Evolutionary conservation across 306 rosid genomes (phyloP).

Genomic region (Dalbergia cochinchinensis): DNA sequence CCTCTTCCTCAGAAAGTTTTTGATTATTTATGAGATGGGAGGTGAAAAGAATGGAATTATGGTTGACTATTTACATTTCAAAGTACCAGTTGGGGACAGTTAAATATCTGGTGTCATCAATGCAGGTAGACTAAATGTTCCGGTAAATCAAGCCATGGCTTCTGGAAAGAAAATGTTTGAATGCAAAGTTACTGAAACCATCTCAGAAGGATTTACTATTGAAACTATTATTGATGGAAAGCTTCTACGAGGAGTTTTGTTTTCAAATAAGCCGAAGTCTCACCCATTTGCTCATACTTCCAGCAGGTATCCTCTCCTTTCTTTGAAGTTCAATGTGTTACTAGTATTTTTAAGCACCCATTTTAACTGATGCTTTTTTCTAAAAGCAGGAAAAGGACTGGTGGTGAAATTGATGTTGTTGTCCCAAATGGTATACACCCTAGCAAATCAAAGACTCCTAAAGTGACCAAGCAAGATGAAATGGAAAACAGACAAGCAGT

Average conservation of each 20-base stretch:
- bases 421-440: slow-evolving; percentile 62
- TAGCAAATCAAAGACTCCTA: slow-evolving; percentile 59
- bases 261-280: slow-evolving; percentile 65
- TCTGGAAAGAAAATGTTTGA: slow-evolving; percentile 73
- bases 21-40: slow-evolving; percentile 10
- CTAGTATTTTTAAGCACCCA: background rate
- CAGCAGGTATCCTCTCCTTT: slow-evolving; percentile 60
- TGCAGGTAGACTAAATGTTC: slow-evolving; percentile 63
- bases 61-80: slow-evolving; percentile 31
- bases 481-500: slow-evolving; percentile 45
- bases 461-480: slow-evolving; percentile 54
- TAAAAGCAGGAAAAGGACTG: slow-evolving; percentile 76
- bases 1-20: background rate
- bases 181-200: slow-evolving; percentile 78
- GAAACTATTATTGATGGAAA: slow-evolving; percentile 95
- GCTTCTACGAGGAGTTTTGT: slow-evolving; percentile 85
- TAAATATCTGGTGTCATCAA: slow-evolving; percentile 44
- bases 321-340: background rate
- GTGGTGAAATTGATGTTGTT: slow-evolving; percentile 57
- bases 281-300: slow-evolving; percentile 52
- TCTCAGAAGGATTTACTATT: slow-evolving; percentile 66
- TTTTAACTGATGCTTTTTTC: slow-evolving; percentile 41
- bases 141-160: slow-evolving; percentile 58
- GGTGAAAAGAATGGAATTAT: slow-evolving; percentile 16
- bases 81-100: slow-evolving; percentile 35